Evolutionary conservation across 2,329 filamentous ascomycete genomes (phyloP).

Genomic region (Aspergillus terreus): DNA sequence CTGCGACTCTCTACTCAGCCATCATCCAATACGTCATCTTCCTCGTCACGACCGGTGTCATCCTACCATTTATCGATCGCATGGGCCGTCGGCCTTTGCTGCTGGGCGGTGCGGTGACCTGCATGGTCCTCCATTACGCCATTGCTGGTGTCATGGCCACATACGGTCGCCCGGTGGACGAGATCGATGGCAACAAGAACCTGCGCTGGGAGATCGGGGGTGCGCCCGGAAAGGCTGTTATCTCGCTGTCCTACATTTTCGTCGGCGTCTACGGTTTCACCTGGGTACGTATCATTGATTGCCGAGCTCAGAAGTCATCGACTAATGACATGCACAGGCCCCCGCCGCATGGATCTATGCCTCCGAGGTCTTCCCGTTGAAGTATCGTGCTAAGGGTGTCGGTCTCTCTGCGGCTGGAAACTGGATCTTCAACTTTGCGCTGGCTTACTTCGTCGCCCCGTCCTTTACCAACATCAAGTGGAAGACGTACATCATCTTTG

Average conservation of each 20-base stretch:
- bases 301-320: too few species aligned
- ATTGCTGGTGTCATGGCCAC: slow-evolving; percentile 52
- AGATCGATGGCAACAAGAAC: slow-evolving; percentile 47
- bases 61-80: slow-evolving; percentile 50
- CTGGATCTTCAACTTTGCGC: slow-evolving; percentile 59
- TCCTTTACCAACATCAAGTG: slow-evolving; percentile 57
- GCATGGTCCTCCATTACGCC: slow-evolving; percentile 49
- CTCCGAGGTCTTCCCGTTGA: slow-evolving; percentile 61
- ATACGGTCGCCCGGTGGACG: slow-evolving; percentile 44
- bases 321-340: slow-evolving; percentile 35
- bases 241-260: slow-evolving; percentile 61
- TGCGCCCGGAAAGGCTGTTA: slow-evolving; percentile 53
- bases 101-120: slow-evolving; percentile 44
- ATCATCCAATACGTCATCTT: slow-evolving; percentile 58
- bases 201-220: slow-evolving; percentile 48
- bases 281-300: slow-evolving; percentile 36
- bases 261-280: slow-evolving; percentile 33
- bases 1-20: slow-evolving; percentile 47
- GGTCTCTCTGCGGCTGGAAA: slow-evolving; percentile 59
- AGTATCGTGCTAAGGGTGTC: slow-evolving; percentile 63
- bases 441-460: slow-evolving; percentile 55
- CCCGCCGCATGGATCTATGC: slow-evolving; percentile 58
- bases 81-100: slow-evolving; percentile 49
- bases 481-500: slow-evolving; percentile 72
- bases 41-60: slow-evolving; percentile 49